Conservation (phyloP, 1,284 basidiomycete species). For the Gastroboletus turbinatus region DNA sequence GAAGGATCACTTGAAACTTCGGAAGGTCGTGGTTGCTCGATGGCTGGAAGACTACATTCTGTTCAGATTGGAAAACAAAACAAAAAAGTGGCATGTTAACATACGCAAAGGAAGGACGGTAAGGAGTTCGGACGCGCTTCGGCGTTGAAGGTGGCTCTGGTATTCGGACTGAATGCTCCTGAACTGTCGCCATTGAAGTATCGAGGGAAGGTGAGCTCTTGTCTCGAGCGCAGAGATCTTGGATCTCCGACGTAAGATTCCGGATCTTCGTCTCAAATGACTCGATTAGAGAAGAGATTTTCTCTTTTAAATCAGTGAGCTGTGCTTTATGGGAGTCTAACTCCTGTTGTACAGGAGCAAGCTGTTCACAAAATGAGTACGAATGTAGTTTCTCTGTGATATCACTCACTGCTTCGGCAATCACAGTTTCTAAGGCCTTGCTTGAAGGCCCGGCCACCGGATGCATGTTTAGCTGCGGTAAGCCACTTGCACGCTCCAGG, state of each 20-base stretch:
- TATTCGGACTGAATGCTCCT: constrained; percentile 22
- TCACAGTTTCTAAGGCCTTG: constrained; percentile 24
- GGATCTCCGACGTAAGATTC: constrained; percentile 34
- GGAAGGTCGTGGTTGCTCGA: constrained; percentile 19
- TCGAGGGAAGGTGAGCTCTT: constrained; percentile 13
- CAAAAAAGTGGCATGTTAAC: constrained; percentile 9
- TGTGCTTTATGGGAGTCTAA: constrained; percentile 42
- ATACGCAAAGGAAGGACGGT: constrained; percentile 27
- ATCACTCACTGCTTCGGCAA: constrained; percentile 44
- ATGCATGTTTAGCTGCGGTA: constrained; percentile 13
- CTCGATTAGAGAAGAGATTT: constrained; percentile 34
- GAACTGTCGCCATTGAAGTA: constrained; percentile 7
- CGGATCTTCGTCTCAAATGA: constrained; percentile 38
- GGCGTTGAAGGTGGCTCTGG: constrained; percentile 34
- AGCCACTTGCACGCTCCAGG: constrained; percentile 1
- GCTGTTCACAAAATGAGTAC: constrained; percentile 34
- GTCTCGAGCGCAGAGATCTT: constrained; percentile 23
- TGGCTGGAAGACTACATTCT: constrained; percentile 20
- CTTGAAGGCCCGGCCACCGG: constrained; percentile 16
- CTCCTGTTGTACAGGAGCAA: constrained; percentile 50
- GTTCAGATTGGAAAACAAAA: constrained; percentile 9
- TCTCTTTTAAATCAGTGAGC: constrained; percentile 41
- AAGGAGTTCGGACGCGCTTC: constrained; percentile 35
- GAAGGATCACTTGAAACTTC: constrained; percentile 25
- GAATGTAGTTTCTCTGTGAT: background rate